Conservation (phyloP, 768 basidiomycete species). For the Pleurotus citrinopileatus region DNA sequence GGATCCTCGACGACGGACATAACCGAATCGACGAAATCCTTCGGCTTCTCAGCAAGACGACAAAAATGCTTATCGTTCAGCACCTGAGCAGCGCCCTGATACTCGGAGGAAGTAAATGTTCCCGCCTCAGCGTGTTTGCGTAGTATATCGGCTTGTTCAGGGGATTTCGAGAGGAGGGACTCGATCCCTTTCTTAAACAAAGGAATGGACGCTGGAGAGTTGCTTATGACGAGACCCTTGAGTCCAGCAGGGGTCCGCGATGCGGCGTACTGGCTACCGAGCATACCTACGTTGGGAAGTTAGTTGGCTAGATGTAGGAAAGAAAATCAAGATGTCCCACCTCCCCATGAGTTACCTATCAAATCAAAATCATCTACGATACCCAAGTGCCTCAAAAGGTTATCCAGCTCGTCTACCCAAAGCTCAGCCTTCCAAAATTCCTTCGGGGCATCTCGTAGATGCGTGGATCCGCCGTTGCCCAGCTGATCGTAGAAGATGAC, state of each 20-base stretch:
- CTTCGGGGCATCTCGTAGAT: slow-evolving; percentile 29
- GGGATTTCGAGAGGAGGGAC: neutral
- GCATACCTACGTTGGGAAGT: slow-evolving; percentile 30
- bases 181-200: neutral
- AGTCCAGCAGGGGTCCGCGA: slow-evolving; percentile 40
- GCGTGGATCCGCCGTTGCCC: slow-evolving; percentile 44
- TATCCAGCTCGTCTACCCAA: slow-evolving; percentile 53
- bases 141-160: neutral
- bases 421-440: slow-evolving; percentile 47
- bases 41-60: slow-evolving; percentile 27
- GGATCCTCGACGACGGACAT: slow-evolving; percentile 23
- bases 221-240: slow-evolving; percentile 40
- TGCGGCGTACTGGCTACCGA: slow-evolving; percentile 39
- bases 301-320: neutral
- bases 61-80: slow-evolving; percentile 34
- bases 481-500: slow-evolving; percentile 53
- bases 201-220: slow-evolving; percentile 35
- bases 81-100: slow-evolving; percentile 23
- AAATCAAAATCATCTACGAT: slow-evolving; percentile 41
- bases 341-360: slow-evolving; percentile 54
- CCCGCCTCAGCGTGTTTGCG: neutral
- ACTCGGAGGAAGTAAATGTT: slow-evolving; percentile 21
- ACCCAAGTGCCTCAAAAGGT: slow-evolving; percentile 39
- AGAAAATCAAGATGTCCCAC: slow-evolving; percentile 17
- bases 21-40: slow-evolving; percentile 26